Evolutionary conservation across 169 alveolate genomes (phyloP).

Genomic region (Eimeria necatrix): DNA sequence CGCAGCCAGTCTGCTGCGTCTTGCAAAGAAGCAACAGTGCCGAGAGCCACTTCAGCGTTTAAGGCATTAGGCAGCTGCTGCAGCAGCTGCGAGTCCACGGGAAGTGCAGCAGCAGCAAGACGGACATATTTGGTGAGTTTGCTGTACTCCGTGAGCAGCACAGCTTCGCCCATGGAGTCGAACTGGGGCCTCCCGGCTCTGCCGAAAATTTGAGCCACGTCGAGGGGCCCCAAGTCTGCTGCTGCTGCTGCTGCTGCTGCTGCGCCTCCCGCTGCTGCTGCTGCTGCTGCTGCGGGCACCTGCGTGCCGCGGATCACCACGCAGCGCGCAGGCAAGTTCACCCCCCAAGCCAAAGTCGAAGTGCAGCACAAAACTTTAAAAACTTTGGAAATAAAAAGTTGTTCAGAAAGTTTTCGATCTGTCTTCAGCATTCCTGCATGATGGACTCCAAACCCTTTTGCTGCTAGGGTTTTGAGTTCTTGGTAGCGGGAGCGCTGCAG

Average conservation of each 20-base stretch:
- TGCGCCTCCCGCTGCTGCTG: too few species aligned
- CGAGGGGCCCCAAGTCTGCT: conserved; percentile 97
- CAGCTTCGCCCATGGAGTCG: conserved; percentile 98
- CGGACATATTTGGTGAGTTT: conserved; percentile 23
- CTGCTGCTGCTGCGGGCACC: too few species aligned
- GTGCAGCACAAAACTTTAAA: conserved; percentile 98
- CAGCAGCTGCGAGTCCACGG: conserved; percentile 97
- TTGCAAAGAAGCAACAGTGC: conserved; percentile 92
- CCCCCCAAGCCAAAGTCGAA: conserved; percentile 99
- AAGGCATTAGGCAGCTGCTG: conserved; percentile 96
- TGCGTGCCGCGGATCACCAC: conserved; percentile 99
- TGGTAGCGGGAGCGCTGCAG: background rate
- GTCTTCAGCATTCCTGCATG: conserved; percentile 98
- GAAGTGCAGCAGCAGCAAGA: conserved; percentile 81
- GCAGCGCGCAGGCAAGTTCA: conserved; percentile 99
- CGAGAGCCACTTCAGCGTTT: conserved; percentile 97
- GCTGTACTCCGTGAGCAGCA: conserved; percentile 13
- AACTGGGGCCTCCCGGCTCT: conserved; percentile 99
- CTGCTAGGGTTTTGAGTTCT: conserved; percentile 90
- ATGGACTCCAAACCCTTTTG: conserved; percentile 98
- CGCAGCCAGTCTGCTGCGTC: conserved; percentile 98
- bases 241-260: too few species aligned
- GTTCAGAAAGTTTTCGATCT: conserved; percentile 97
- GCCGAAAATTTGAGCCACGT: conserved; percentile 99
- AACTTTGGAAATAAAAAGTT: conserved; percentile 96